Evolutionary conservation across 2,329 filamentous ascomycete species (phyloP).

Genomic region (Chrysoporthe cubensis): DNA sequence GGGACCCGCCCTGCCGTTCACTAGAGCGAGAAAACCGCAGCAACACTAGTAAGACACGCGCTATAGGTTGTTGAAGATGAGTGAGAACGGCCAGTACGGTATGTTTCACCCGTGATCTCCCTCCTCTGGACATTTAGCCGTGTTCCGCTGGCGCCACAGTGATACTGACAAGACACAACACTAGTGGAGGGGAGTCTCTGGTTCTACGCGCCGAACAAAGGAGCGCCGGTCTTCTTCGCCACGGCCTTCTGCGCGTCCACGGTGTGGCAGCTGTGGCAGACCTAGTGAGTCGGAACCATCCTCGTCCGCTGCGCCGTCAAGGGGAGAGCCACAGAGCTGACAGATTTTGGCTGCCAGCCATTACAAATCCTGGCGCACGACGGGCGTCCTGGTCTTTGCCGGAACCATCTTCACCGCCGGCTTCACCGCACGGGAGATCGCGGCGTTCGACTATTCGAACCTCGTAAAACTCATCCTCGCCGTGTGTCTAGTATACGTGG

Average conservation of each 20-base stretch:
- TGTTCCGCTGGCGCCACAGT: background rate
- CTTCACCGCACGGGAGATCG: slow-evolving; percentile 51
- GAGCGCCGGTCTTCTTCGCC: slow-evolving; percentile 52
- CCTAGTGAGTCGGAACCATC: slow-evolving; percentile 46
- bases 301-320: background rate
- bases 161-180: background rate
- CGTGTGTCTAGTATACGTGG: slow-evolving; percentile 41
- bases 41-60: background rate
- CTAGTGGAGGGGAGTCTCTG: slow-evolving; percentile 49
- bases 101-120: background rate
- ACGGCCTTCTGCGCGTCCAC: slow-evolving; percentile 45
- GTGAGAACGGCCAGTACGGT: slow-evolving; percentile 19
- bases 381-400: slow-evolving; percentile 51
- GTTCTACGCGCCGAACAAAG: slow-evolving; percentile 53
- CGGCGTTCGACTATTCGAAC: slow-evolving; percentile 51
- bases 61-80: slow-evolving; percentile 2
- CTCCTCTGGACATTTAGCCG: background rate
- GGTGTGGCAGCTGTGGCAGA: slow-evolving; percentile 47
- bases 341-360: slow-evolving; percentile 32
- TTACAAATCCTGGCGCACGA: slow-evolving; percentile 56
- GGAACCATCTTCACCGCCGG: slow-evolving; percentile 53
- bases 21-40: background rate
- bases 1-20: background rate
- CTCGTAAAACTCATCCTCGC: slow-evolving; percentile 47
- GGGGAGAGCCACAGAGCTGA: background rate